phyloP scores from a whole-genome alignment of 805 yeast species.

The Hemisphaericaspora nanyangensis region DNA sequence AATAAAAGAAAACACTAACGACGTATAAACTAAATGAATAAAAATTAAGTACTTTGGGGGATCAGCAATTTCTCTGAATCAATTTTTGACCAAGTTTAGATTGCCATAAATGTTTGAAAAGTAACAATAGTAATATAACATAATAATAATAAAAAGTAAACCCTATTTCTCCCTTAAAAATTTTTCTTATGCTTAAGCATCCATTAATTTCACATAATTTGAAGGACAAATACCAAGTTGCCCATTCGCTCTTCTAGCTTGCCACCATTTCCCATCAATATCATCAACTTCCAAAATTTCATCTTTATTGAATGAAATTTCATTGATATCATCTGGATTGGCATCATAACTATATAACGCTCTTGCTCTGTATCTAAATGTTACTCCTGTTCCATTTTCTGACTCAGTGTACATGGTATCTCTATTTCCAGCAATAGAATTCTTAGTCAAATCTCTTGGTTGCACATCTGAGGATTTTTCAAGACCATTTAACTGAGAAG shows the following conservation, averaged over 20 bases:
- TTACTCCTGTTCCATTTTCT: constrained; percentile 23
- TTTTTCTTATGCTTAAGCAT: constrained; percentile 15
- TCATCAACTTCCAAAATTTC: constrained; percentile 91
- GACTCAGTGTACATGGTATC: constrained; percentile 19
- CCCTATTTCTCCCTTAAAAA: too few species aligned
- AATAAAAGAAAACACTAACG: too few species aligned
- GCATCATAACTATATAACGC: constrained; percentile 88
- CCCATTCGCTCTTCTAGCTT: constrained; percentile 84
- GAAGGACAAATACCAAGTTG: constrained; percentile 96
- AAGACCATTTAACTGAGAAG: constrained; percentile 57
- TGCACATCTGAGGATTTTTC: constrained; percentile 45
- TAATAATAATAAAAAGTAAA: too few species aligned
- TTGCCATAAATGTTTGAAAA: too few species aligned
- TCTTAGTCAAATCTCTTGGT: constrained; percentile 26
- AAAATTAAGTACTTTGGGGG: too few species aligned
- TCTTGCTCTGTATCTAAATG: constrained; percentile 79
- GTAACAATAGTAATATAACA: too few species aligned
- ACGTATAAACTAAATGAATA: too few species aligned
- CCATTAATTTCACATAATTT: constrained; percentile 79
- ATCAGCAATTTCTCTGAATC: too few species aligned
- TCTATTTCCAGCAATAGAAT: constrained; percentile 15
- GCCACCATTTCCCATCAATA: constrained; percentile 98
- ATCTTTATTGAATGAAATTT: constrained; percentile 84
- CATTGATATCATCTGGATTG: constrained; percentile 89
- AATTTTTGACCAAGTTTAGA: too few species aligned